phyloP scores from a whole-genome alignment of 768 basidiomycete species.

The Naganishia vaughanmartiniae region DNA sequence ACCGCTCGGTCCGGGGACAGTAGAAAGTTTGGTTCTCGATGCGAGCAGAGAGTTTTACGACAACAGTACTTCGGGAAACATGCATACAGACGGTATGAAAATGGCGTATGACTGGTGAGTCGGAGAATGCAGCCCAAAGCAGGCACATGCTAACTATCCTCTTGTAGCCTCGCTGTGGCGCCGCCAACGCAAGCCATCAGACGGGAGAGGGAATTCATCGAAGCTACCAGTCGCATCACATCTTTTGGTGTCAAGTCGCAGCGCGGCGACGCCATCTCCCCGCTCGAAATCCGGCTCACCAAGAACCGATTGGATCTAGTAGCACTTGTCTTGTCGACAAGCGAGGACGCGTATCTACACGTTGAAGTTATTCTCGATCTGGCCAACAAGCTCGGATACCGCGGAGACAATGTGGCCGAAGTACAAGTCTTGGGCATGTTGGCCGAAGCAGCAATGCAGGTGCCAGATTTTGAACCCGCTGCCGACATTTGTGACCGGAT shows the following conservation, averaged over 20 bases:
- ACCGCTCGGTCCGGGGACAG: constrained; percentile 56
- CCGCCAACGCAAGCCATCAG: constrained; percentile 62
- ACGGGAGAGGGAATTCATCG: constrained; percentile 85
- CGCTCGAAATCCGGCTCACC: constrained; percentile 87
- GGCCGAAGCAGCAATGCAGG: constrained; percentile 76
- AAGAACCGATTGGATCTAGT: constrained; percentile 85
- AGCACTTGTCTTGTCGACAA: constrained; percentile 77
- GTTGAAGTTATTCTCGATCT: constrained; percentile 88
- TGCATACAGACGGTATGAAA: constrained; percentile 92
- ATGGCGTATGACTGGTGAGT: constrained; percentile 78
- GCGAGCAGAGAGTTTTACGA: constrained; percentile 90
- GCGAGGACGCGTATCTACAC: constrained; percentile 83
- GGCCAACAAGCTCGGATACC: constrained; percentile 78
- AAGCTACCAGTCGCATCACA: constrained; percentile 92
- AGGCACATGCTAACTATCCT: not conserved
- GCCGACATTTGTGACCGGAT: constrained; percentile 70
- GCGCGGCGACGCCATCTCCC: constrained; percentile 73
- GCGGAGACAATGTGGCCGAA: constrained; percentile 67
- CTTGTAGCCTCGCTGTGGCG: constrained; percentile 64
- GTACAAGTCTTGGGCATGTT: constrained; percentile 86
- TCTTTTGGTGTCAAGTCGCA: constrained; percentile 81
- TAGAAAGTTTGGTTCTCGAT: constrained; percentile 76
- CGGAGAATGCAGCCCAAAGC: constrained; percentile 45
- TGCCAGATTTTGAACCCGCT: constrained; percentile 73
- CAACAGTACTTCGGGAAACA: constrained; percentile 86